A percentile compares a stretch with the other conserved stretches of the same genome.
Evolutionary conservation across 2,329 filamentous ascomycete genomes (phyloP).

Genomic region (Lachnellula arida): DNA sequence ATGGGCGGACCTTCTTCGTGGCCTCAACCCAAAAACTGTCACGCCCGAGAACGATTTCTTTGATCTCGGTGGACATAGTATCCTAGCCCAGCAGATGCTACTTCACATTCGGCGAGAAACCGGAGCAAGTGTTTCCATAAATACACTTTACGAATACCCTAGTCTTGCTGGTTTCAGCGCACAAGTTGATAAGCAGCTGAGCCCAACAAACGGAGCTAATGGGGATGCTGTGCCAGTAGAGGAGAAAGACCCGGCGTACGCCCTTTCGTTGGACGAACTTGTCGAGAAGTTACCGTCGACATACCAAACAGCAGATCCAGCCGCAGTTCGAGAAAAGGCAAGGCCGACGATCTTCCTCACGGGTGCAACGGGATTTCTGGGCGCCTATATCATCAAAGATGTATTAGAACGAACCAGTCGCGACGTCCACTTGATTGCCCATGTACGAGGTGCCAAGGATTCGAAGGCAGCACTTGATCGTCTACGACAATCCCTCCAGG

Average conservation of each 20-base stretch:
- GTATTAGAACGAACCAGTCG: slow-evolving; percentile 58
- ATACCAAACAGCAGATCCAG: slow-evolving; percentile 33
- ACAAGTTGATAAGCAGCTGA: slow-evolving; percentile 46
- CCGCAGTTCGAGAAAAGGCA: slow-evolving; percentile 23
- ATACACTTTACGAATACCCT: slow-evolving; percentile 63
- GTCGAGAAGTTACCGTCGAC: slow-evolving; percentile 36
- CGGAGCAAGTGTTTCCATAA: slow-evolving; percentile 65
- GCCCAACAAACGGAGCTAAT: slow-evolving; percentile 20
- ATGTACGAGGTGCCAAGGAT: slow-evolving; percentile 64
- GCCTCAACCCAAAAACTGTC: slow-evolving; percentile 48
- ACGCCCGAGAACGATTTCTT: slow-evolving; percentile 64
- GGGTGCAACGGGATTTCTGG: slow-evolving; percentile 86
- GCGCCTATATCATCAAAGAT: slow-evolving; percentile 73
- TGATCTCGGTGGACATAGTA: slow-evolving; percentile 74
- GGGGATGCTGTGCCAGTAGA: slow-evolving; percentile 38
- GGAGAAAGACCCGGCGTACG: slow-evolving; percentile 42
- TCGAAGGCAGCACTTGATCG: slow-evolving; percentile 56
- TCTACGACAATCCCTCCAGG: slow-evolving; percentile 62
- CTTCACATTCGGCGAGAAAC: slow-evolving; percentile 60
- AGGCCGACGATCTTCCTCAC: slow-evolving; percentile 70
- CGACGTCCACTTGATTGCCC: slow-evolving; percentile 61
- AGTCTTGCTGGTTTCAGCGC: slow-evolving; percentile 48
- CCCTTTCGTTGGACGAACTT: slow-evolving; percentile 31
- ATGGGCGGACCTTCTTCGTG: not conserved
- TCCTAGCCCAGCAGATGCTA: slow-evolving; percentile 77